Percentiles rank a stretch among this genome's conserved stretches.
phyloP scores from a whole-genome alignment of 768 basidiomycete species.

The Leccinum arenicola region DNA sequence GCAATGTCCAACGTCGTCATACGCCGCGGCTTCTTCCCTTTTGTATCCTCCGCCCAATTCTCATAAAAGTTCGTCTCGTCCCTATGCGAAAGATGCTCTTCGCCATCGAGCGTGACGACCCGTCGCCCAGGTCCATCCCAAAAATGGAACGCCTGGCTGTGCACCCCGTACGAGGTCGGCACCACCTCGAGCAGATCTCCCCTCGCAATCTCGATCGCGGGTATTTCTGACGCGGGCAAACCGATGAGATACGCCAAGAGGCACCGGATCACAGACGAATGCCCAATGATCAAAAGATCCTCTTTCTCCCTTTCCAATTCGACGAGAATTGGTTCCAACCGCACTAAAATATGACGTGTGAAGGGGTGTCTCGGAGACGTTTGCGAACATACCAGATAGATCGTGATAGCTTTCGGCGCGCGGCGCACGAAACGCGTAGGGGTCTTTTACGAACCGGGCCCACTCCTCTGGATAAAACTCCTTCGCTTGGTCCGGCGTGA shows the following conservation, averaged over 20 bases:
- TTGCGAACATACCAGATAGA: slow-evolving; percentile 57
- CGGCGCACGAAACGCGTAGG: slow-evolving; percentile 88
- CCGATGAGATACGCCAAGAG: slow-evolving; percentile 92
- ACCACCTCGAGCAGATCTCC: slow-evolving; percentile 95
- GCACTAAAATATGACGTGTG: slow-evolving; percentile 49
- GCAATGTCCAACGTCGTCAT: slow-evolving; percentile 33
- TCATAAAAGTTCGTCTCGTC: slow-evolving; percentile 84
- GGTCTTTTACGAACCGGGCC: slow-evolving; percentile 86
- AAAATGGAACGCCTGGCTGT: slow-evolving; percentile 87
- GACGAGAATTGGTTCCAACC: slow-evolving; percentile 88
- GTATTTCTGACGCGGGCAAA: slow-evolving; percentile 92
- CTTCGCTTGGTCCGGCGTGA: slow-evolving; percentile 85
- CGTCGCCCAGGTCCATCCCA: slow-evolving; percentile 83
- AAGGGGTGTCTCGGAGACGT: background rate
- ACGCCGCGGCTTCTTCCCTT: slow-evolving; percentile 46
- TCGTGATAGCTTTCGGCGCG: slow-evolving; percentile 98
- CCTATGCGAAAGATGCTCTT: slow-evolving; percentile 35
- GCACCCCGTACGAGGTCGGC: slow-evolving; percentile 86
- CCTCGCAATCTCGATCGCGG: slow-evolving; percentile 94
- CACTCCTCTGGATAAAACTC: slow-evolving; percentile 92
- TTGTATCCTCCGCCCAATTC: slow-evolving; percentile 80
- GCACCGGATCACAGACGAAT: slow-evolving; percentile 96
- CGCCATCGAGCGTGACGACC: slow-evolving; percentile 36
- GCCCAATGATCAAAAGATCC: slow-evolving; percentile 94
- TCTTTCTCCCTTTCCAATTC: slow-evolving; percentile 94